A percentile compares a stretch with the other conserved stretches of the same genome.
Conservation (phyloP, 2,329 filamentous ascomycete species). For the Mycosphaerella arachidis region DNA sequence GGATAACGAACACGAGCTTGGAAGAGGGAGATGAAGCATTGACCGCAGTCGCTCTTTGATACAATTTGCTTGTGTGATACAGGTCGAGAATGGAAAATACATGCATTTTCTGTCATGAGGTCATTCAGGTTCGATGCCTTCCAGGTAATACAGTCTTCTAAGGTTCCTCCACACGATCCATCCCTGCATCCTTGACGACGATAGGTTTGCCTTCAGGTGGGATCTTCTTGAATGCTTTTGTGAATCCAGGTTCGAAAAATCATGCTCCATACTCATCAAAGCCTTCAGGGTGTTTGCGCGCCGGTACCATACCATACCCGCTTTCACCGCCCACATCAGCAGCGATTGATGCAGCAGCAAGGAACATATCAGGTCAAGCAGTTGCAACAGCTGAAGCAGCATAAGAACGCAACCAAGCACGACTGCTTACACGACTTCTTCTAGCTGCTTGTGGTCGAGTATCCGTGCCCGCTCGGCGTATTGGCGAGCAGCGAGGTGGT, state of each 20-base stretch:
- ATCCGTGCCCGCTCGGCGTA: not conserved
- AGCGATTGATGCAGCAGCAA: too few species aligned
- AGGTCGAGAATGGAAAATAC: not conserved
- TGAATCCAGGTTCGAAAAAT: too few species aligned
- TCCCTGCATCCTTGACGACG: too few species aligned
- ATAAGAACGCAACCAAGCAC: not conserved
- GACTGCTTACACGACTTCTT: not conserved
- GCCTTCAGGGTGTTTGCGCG: too few species aligned
- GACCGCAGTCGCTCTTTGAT: constrained; percentile 25
- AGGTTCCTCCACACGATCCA: not conserved
- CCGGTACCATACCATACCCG: too few species aligned
- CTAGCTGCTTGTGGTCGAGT: not conserved
- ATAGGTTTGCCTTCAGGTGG: too few species aligned
- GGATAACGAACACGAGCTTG: not conserved
- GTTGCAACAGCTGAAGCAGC: not conserved
- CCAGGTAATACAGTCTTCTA: not conserved
- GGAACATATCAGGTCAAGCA: too few species aligned
- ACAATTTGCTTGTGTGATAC: constrained; percentile 12
- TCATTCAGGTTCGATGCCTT: too few species aligned
- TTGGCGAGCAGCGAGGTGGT: constrained; percentile 7
- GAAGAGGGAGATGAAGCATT: constrained; percentile 5
- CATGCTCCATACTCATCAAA: too few species aligned
- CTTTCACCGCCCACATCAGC: too few species aligned
- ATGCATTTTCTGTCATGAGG: not conserved
- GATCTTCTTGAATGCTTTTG: too few species aligned